Base-by-base conservation (phyloP, 2,329 filamentous ascomycete species). In the Talaromyces atroroseus region DNA sequence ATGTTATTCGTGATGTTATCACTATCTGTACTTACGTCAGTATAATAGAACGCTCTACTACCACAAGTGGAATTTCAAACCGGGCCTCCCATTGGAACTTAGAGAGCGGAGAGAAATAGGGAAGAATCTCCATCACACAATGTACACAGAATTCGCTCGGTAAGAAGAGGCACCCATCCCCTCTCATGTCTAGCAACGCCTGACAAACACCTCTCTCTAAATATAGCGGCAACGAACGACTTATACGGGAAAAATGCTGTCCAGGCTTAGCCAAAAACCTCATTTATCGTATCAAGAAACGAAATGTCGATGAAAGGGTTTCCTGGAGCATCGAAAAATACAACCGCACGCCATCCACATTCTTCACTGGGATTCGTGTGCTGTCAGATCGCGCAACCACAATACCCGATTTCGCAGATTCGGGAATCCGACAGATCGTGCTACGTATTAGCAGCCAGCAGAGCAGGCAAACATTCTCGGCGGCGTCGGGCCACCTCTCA, bases 101-200 rank as follows among this genome's bases (percentile, higher is more conserved):
- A 61, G 59, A 21, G 64, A 71, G 44, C 66, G 75, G 40, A 70
- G 73, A 18, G 52, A 61, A 10, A 66, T 74, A 40, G 76, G 72
- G 11, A 65, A 66, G 42, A 61, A 68, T 8, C 66, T 80, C n/a
- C 77, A 81, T 57, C 58, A 68, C 47, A 59, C 65, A 24, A 76
- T 81, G 73, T 80, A 80, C 63, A 70, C 63, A 23, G 69, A 74
- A 21, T 78, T 80, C 59, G 77, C 78, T 23, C 62, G 60, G 64
- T 79, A 74, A 20, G 38, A 11, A 21, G 32, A 16, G n/a, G 11
- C 14, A 18, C 10, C 20, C 46, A 32, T 16, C 8, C 12, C 40
- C 8, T 57, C 65, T 32, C 47, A 56, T 7, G 38, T n/a, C 16
- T 44, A 29, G 36, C 16, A 40, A 54, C 59, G 3, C 10, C 18